These are phyloP conservation scores for Simmondsia chinensis DNA, from an alignment of 148 eudicot genomes.

Conservation along the genomic window DNA sequence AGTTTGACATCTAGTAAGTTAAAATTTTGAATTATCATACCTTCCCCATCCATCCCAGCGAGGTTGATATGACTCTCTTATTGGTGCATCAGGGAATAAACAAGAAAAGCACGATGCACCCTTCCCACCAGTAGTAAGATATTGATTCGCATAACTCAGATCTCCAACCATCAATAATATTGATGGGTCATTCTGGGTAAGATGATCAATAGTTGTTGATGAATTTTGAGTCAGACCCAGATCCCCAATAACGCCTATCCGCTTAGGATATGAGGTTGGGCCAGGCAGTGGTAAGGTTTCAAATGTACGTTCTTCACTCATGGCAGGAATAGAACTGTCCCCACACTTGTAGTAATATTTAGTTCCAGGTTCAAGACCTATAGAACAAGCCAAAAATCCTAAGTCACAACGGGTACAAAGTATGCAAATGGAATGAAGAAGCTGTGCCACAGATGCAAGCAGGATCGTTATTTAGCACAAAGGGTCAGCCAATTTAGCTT, in stretches of 20 bases:
- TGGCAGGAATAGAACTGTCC: slow-evolving; percentile 56
- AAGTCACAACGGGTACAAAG: not conserved
- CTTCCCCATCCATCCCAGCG: slow-evolving; percentile 99
- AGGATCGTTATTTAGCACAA: too few species aligned
- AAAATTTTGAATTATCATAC: too few species aligned
- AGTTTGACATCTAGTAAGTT: too few species aligned
- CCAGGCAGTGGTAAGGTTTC: slow-evolving; percentile 57
- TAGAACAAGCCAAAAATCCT: slow-evolving; percentile 2
- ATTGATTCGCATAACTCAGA: slow-evolving; percentile 78
- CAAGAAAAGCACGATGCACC: slow-evolving; percentile 76
- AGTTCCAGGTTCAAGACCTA: slow-evolving; percentile 76
- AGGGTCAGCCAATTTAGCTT: too few species aligned
- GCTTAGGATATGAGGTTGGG: slow-evolving; percentile 46
- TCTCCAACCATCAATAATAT: slow-evolving; percentile 80
- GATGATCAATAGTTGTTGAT: slow-evolving; percentile 79
- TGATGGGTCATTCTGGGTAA: slow-evolving; percentile 63
- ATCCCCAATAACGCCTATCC: slow-evolving; percentile 80
- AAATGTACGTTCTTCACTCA: slow-evolving; percentile 64
- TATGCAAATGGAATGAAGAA: not conserved
- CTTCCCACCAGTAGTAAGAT: slow-evolving; percentile 72
- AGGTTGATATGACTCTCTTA: slow-evolving; percentile 79
- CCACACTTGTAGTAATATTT: slow-evolving; percentile 85
- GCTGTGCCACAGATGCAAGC: too few species aligned
- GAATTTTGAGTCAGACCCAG: slow-evolving; percentile 83
- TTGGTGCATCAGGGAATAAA: slow-evolving; percentile 77